phyloP scores from a whole-genome alignment of 2,329 filamentous ascomycete species.

The Rutstroemia sp. region DNA sequence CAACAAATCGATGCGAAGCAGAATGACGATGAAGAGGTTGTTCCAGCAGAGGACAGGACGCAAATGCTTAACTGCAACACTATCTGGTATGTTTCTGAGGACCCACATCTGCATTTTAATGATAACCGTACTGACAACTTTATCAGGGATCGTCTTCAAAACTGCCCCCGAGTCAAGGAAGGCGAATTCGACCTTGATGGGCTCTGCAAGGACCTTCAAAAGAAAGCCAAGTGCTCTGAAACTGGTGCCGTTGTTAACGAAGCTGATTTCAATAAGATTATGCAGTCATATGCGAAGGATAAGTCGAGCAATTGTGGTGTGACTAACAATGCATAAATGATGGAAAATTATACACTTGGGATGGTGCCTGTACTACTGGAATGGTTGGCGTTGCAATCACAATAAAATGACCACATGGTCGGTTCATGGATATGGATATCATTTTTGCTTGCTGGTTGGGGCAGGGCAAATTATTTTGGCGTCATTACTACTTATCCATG shows the following conservation, averaged over 20 bases:
- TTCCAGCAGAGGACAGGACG: constrained; percentile 50
- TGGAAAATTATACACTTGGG: background rate
- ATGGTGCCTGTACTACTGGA: background rate
- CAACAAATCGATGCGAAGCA: constrained; percentile 74
- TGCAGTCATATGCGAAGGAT: constrained; percentile 48
- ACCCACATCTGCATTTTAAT: background rate
- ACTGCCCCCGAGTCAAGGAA: constrained; percentile 77
- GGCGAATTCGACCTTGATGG: constrained; percentile 92
- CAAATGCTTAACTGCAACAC: constrained; percentile 78
- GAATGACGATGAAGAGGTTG: constrained; percentile 60
- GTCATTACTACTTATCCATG: no score
- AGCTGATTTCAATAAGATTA: constrained; percentile 76
- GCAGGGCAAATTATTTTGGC: background rate
- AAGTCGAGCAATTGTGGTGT: background rate
- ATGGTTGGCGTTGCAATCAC: background rate
- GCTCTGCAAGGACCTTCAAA: constrained; percentile 84
- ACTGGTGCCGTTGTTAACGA: constrained; percentile 84
- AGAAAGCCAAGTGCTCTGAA: constrained; percentile 93
- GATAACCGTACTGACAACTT: background rate
- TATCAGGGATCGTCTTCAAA: constrained; percentile 79
- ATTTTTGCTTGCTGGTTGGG: background rate
- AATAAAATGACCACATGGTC: background rate
- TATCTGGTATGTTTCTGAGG: constrained; percentile 65
- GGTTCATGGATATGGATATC: background rate
- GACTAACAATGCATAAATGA: background rate